Base-by-base conservation (phyloP, 2,329 filamentous ascomycete species). In the Aspergillus hortae region DNA sequence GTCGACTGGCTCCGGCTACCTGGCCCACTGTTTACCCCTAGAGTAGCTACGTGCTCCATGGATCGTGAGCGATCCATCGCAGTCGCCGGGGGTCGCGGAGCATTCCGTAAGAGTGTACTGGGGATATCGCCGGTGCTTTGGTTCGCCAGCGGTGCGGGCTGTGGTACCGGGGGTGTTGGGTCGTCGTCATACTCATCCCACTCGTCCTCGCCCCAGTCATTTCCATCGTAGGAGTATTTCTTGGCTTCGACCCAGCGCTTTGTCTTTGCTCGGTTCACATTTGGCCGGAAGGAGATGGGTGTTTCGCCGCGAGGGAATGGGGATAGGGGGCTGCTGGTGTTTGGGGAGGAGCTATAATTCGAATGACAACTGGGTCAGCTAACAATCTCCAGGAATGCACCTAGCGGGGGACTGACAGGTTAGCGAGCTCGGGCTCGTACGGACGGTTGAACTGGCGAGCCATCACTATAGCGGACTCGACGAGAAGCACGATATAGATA, bases 161-260 rank as follows among this genome's bases (percentile, higher is more conserved):
- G 57, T 27, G 59, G 55, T 19, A 63, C 55, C 6, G 62, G 52
- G 10, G 62, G 62, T 57, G 80, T 78, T 52, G 79, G 76, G 35
- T 85, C 77, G 30, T 85, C 81, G n/a, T 84, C 81, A 52, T 83
- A 81, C 7, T 86, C 82, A 33, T 87, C 84, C 51, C 79, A 80
- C 45, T 81, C 80, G 41, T 74, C 74, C 32, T 83, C 87, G 33
- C 90, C 92, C 92, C 92, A 96, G 66, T 96, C 92, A 63, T 95
- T 91, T 57, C 92, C 92, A 64, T 92, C 92, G 66, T 97, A 97
- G 66, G 84, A 89, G 62, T 88, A 86, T 53, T 84, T 80, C 71
- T 92, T 92, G 33, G 92, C 92, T 64, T 95, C 88, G 35, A 92
- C 87, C 92, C 92, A 97, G 81, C 95, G 95, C 73, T 87, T 89